Base-by-base conservation (phyloP, 495 filamentous ascomycete species). In the Aspergillus cavernicola region DNA sequence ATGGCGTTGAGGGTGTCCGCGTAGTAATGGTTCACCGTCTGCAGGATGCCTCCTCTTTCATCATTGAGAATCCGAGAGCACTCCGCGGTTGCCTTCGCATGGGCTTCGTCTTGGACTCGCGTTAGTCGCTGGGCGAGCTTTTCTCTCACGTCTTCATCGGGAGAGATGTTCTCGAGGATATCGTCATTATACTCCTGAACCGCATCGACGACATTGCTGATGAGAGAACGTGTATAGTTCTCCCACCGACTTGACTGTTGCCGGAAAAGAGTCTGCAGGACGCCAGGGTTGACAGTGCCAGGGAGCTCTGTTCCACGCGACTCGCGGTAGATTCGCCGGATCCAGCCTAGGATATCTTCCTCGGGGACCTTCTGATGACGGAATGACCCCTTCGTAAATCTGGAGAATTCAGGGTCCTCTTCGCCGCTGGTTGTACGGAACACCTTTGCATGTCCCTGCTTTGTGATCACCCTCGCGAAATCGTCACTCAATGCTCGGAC, bases 1-100 rank as follows among this genome's bases (percentile, higher is more conserved):
- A 57, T 61, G 10, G 35, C 32, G 4, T 55, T 53, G 8, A 76
- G 56, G 16, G 50, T 71, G 1, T 66, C 60, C 16, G 60, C 56
- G 48, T 63, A 73, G 39, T 66, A 67, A 36, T 65, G 58, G 45
- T 75, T 71, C 3, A 67, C 57, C 0, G 73, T 76, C 26, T 70
- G 52, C 8, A 72, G 55, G 8, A 66, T 66, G 0, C 69, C 70
- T 2, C 52, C 62, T 19, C 62, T 56, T 51, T 75, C 72, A n/a
- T 66, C 62, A 12, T 55, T 13, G 15, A 75, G 60, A 31, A 74
- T 43, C 10, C 47, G 29, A 6, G 8, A 22, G 8, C 56, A 49
- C 28, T 50, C n/a, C 0, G 24, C 16, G 16, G 11, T 24, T 4
- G 49, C 53, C 12, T 18, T 15, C 1, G 24, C 10, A 10, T 38